Evolutionary conservation across 768 basidiomycete genomes (phyloP).

Genomic region (Auricularia auricula-judae): DNA sequence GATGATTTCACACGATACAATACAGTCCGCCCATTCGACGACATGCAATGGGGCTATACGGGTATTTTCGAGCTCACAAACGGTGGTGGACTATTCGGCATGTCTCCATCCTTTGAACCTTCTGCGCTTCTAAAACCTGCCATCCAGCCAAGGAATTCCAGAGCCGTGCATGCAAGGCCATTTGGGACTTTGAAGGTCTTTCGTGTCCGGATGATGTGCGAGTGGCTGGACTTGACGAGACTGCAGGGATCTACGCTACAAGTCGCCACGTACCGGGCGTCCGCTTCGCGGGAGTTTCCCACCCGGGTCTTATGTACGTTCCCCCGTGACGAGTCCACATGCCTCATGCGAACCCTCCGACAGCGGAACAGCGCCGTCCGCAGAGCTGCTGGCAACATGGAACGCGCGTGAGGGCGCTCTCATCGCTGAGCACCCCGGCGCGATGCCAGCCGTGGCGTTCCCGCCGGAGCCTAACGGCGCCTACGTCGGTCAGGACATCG

Average conservation of each 20-base stretch:
- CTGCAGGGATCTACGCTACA: slow-evolving; percentile 52
- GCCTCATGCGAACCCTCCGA: background rate
- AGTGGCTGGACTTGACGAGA: background rate
- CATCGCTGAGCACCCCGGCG: slow-evolving; percentile 38
- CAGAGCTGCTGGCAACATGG: slow-evolving; percentile 64
- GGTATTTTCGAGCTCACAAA: slow-evolving; percentile 68
- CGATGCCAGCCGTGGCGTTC: slow-evolving; percentile 56
- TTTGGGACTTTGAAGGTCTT: slow-evolving; percentile 66
- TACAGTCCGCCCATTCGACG: slow-evolving; percentile 54
- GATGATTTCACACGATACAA: background rate
- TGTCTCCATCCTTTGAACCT: slow-evolving; percentile 4
- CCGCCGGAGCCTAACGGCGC: slow-evolving; percentile 48
- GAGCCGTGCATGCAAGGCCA: slow-evolving; percentile 62
- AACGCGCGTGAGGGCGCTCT: slow-evolving; percentile 59
- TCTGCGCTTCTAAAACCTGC: background rate
- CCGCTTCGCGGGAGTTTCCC: slow-evolving; percentile 65
- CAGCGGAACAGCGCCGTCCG: slow-evolving; percentile 60
- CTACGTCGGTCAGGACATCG: slow-evolving; percentile 59
- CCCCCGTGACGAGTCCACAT: background rate
- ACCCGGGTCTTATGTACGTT: slow-evolving; percentile 50
- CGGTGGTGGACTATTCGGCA: slow-evolving; percentile 62
- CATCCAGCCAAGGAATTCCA: slow-evolving; percentile 49
- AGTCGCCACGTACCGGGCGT: slow-evolving; percentile 73
- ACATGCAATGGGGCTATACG: slow-evolving; percentile 81
- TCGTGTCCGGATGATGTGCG: slow-evolving; percentile 3